phyloP scores from a whole-genome alignment of 805 yeast species.

The Ogataea nakhonphanomensis region DNA sequence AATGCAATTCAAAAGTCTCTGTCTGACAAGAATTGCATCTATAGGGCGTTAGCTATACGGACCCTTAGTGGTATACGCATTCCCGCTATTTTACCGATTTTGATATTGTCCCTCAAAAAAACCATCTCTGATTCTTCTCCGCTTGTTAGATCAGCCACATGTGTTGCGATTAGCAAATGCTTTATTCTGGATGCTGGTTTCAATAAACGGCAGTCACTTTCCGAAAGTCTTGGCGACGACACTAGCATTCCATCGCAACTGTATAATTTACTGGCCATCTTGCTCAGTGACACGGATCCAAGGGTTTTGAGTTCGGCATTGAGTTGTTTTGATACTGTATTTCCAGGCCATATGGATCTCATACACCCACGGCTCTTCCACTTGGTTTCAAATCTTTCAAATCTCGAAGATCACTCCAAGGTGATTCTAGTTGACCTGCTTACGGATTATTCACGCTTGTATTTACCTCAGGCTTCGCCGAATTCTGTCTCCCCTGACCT shows the following conservation, averaged over 20 bases:
- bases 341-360: constrained; percentile 56
- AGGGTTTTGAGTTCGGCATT: constrained; percentile 71
- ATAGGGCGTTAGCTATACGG: constrained; percentile 70
- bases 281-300: constrained; percentile 64
- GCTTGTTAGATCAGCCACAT: constrained; percentile 74
- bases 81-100: constrained; percentile 75
- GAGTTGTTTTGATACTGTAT: constrained; percentile 49
- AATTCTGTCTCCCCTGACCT: constrained; percentile 52
- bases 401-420: constrained; percentile 76
- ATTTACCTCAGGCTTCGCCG: constrained; percentile 48
- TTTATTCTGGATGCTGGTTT: constrained; percentile 33
- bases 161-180: constrained; percentile 67
- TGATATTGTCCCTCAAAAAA: constrained; percentile 68
- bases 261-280: constrained; percentile 42
- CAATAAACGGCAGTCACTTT: constrained; percentile 15
- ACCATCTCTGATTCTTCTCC: constrained; percentile 70
- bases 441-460: constrained; percentile 61
- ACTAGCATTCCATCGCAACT: constrained; percentile 48
- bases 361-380: constrained; percentile 68
- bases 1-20: constrained; percentile 88
- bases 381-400: constrained; percentile 34
- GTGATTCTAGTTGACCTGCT: constrained; percentile 55
- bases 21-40: constrained; percentile 62
- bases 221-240: constrained; percentile 21
- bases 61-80: constrained; percentile 82